These are phyloP conservation scores for Erodium trifolium DNA, from an alignment of 441 rosid genomes.

Conservation along the genomic window DNA sequence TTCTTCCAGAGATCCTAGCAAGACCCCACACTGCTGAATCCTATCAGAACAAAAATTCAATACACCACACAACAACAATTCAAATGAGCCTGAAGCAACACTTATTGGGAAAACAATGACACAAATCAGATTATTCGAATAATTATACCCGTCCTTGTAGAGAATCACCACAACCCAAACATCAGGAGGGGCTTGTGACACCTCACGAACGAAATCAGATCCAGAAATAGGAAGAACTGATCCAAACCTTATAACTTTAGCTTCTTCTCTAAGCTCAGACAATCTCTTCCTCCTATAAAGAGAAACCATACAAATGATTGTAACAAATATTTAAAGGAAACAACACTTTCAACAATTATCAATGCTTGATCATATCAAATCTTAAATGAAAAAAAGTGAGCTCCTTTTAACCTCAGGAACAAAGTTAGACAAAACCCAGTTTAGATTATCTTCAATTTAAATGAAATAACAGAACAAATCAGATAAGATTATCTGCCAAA, in stretches of 20 bases:
- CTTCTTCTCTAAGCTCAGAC: constrained; percentile 70
- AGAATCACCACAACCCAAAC: constrained; percentile 93
- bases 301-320: not conserved
- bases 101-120: not conserved
- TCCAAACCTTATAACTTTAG: constrained; percentile 58
- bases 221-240: constrained; percentile 77
- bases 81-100: not conserved
- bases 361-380: not conserved
- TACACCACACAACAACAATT: constrained; percentile 5
- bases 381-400: not conserved
- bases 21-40: constrained; percentile 57
- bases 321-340: not conserved
- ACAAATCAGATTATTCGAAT: not conserved
- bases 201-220: constrained; percentile 85
- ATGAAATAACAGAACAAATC: not conserved
- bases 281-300: constrained; percentile 82
- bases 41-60: constrained; percentile 27
- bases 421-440: not conserved
- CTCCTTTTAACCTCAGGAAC: not conserved
- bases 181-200: constrained; percentile 82
- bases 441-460: not conserved
- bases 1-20: constrained; percentile 75
- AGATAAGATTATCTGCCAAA: not conserved
- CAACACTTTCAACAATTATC: not conserved
- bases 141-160: constrained; percentile 76